Conservation (phyloP, 148 eudicot species). For the Chenopodium suecicum region DNA sequence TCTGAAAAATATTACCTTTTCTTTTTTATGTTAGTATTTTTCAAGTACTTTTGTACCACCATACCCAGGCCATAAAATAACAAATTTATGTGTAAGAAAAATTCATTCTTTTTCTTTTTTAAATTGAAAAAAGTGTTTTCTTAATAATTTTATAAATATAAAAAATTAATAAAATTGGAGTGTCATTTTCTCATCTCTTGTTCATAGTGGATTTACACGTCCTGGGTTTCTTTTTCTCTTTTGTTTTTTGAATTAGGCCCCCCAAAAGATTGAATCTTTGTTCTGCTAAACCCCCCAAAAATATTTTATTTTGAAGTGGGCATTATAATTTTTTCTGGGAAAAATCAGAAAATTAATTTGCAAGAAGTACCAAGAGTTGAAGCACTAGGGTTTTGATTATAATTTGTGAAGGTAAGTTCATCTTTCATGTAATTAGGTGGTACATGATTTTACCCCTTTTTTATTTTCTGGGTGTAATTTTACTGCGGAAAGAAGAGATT, state of each 20-base stretch:
- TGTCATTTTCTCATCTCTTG: slow-evolving; percentile 30
- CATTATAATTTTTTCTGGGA: slow-evolving; percentile 11
- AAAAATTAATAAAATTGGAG: not conserved
- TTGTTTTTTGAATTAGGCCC: slow-evolving; percentile 24
- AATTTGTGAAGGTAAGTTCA: slow-evolving; percentile 21
- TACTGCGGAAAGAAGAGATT: slow-evolving; percentile 14
- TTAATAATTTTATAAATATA: no score
- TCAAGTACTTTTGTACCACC: slow-evolving; percentile 3
- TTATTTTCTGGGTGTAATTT: not conserved
- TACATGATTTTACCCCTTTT: not conserved
- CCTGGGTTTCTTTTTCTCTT: slow-evolving; percentile 11
- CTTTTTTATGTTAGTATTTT: not conserved
- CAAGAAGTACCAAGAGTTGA: slow-evolving; percentile 7
- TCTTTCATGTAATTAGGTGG: slow-evolving; percentile 17
- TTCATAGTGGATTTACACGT: slow-evolving; percentile 30
- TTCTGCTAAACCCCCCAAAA: slow-evolving; percentile 11
- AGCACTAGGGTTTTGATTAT: slow-evolving; percentile 28
- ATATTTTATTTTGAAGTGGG: slow-evolving; percentile 17
- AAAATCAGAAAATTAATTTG: not conserved
- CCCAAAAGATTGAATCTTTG: slow-evolving; percentile 34
- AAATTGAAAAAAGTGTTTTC: not conserved
- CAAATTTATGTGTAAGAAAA: not conserved
- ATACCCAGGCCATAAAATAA: not conserved
- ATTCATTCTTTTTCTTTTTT: not conserved
- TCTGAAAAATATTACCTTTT: not conserved